These are phyloP conservation scores for Phaffomyces thermotolerans DNA, from an alignment of 805 yeast genomes.

Conservation along the genomic window DNA sequence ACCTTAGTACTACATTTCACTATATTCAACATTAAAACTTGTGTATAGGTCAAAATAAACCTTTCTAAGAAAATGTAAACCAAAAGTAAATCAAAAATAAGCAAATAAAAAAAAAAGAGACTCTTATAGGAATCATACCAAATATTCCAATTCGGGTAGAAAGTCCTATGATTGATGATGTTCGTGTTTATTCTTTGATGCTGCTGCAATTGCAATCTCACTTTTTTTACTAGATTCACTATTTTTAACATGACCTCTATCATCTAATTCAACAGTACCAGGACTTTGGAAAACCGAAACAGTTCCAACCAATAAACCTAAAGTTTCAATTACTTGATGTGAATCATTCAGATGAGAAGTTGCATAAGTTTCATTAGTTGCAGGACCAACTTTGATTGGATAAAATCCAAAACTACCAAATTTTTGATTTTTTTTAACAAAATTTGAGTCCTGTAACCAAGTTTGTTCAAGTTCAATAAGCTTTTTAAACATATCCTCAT, in stretches of 20 bases:
- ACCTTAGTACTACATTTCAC: too few species aligned
- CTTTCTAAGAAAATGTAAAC: neutral
- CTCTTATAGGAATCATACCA: too few species aligned
- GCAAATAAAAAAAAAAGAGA: too few species aligned
- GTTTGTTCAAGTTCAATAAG: constrained; percentile 52
- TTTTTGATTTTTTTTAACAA: constrained; percentile 32
- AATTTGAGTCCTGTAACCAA: constrained; percentile 38
- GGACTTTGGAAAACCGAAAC: constrained; percentile 73
- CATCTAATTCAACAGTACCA: constrained; percentile 69
- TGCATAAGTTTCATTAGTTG: constrained; percentile 78
- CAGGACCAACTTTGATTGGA: constrained; percentile 91
- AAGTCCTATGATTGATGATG: neutral
- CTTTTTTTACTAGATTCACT: constrained; percentile 34
- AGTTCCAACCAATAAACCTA: constrained; percentile 73
- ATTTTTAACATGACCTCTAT: constrained; percentile 59
- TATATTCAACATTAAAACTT: too few species aligned
- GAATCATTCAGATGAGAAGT: constrained; percentile 83
- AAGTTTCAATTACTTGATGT: constrained; percentile 71
- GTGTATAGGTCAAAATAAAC: neutral
- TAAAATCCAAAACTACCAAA: constrained; percentile 56
- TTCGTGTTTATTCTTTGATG: constrained; percentile 12
- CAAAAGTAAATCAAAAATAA: neutral
- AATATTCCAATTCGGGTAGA: too few species aligned
- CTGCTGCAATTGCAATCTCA: constrained; percentile 20
- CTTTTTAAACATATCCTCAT: constrained; percentile 93